Conservation (phyloP, 2,329 filamentous ascomycete genomes). For the Aspergillus carbonarius region DNA sequence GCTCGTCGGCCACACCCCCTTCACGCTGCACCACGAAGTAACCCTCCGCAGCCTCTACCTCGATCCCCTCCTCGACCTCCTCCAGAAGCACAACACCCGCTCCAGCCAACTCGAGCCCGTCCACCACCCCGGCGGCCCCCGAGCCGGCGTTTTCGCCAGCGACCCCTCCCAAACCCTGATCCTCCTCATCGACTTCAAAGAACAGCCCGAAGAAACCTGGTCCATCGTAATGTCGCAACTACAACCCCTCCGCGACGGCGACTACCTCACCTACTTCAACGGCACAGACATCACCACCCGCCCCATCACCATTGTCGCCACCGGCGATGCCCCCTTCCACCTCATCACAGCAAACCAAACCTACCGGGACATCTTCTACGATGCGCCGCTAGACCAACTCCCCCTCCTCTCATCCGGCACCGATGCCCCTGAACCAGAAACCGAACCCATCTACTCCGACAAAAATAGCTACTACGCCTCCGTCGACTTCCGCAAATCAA, state of each 20-base stretch:
- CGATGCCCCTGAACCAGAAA: background rate
- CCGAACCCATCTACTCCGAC: slow-evolving; percentile 42
- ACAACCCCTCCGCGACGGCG: slow-evolving; percentile 40
- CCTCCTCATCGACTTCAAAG: slow-evolving; percentile 71
- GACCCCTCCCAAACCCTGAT: slow-evolving; percentile 56
- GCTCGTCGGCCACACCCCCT: slow-evolving; percentile 63
- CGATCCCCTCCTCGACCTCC: slow-evolving; percentile 60
- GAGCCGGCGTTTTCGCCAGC: slow-evolving; percentile 56
- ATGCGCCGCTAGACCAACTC: slow-evolving; percentile 43
- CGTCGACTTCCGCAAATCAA: slow-evolving; percentile 53
- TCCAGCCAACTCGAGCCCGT: slow-evolving; percentile 12
- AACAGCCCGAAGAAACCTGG: slow-evolving; percentile 41
- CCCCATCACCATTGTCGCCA: slow-evolving; percentile 49
- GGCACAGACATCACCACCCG: slow-evolving; percentile 36
- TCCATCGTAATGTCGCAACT: slow-evolving; percentile 37
- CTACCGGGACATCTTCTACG: slow-evolving; percentile 52
- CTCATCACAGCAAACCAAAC: slow-evolving; percentile 36
- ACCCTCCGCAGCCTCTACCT: slow-evolving; percentile 66
- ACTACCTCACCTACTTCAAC: slow-evolving; percentile 48
- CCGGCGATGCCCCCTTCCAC: slow-evolving; percentile 49
- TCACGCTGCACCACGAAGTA: slow-evolving; percentile 54
- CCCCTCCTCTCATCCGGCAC: background rate
- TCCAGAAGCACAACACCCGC: slow-evolving; percentile 53
- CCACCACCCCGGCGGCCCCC: slow-evolving; percentile 18
- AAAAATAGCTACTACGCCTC: slow-evolving; percentile 68